Percentiles rank a stretch among this genome's conserved stretches.
Conservation (phyloP, 1,139 yeast genomes). For the Candida sojae region DNA sequence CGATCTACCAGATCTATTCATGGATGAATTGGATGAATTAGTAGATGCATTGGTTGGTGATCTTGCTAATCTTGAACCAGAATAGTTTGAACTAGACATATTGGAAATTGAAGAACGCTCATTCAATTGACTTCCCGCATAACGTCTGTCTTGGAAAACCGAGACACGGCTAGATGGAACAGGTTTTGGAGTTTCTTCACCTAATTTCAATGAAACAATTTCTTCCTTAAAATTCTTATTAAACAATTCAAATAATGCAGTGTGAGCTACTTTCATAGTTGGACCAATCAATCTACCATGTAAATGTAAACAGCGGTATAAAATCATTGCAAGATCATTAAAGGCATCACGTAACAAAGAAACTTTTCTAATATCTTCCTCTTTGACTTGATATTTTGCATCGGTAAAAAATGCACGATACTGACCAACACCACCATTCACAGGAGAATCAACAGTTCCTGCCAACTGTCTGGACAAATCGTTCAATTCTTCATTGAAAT, state of each 20-base stretch:
- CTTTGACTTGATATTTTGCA: conserved; percentile 36
- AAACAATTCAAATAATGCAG: conserved; percentile 63
- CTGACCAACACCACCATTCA: conserved; percentile 89
- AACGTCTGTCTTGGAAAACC: conserved; percentile 19
- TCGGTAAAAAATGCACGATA: conserved; percentile 69
- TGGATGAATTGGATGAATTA: conserved; percentile 16
- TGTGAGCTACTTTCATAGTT: conserved; percentile 62
- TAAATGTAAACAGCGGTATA: conserved; percentile 66
- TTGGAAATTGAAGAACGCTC: conserved; percentile 1
- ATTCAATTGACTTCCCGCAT: conserved; percentile 1
- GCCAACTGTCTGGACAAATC: conserved; percentile 77
- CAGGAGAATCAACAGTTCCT: conserved; percentile 92
- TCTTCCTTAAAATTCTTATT: conserved; percentile 70
- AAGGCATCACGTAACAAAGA: conserved; percentile 60
- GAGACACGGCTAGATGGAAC: conserved; percentile 16
- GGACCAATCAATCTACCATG: conserved; percentile 70
- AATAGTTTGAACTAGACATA: conserved; percentile 5
- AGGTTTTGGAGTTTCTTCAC: conserved; percentile 1
- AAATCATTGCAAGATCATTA: conserved; percentile 65
- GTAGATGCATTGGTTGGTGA: conserved; percentile 35
- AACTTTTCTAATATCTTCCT: conserved; percentile 48
- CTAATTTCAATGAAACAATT: conserved; percentile 43
- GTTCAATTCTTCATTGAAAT: conserved; percentile 52
- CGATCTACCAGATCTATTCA: conserved; percentile 9
- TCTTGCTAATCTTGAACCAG: conserved; percentile 30